Conservation (phyloP, 805 yeast species). For the Candida taoyuanica region DNA sequence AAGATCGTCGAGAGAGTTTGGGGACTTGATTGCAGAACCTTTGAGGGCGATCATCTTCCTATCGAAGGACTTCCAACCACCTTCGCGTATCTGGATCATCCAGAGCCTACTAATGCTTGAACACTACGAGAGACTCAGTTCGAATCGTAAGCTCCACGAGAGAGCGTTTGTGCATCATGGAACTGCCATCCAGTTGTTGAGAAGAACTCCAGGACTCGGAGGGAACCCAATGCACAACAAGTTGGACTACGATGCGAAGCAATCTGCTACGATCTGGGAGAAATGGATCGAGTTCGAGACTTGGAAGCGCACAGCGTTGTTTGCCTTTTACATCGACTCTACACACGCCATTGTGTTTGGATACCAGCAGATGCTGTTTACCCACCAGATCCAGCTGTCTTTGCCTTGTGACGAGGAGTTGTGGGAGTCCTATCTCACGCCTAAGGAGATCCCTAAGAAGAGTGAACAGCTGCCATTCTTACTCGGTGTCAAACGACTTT, state of each 20-base stretch:
- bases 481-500: conserved; percentile 49
- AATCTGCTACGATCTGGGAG: conserved; percentile 41
- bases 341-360: conserved; percentile 76
- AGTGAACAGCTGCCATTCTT: conserved; percentile 42
- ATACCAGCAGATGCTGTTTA: conserved; percentile 54
- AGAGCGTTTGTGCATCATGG: conserved; percentile 85
- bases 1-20: conserved; percentile 23
- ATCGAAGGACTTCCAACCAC: conserved; percentile 68
- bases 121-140: conserved; percentile 70
- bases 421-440: conserved; percentile 43
- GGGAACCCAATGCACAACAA: conserved; percentile 50
- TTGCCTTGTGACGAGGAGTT: conserved; percentile 60
- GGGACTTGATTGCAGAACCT: conserved; percentile 39
- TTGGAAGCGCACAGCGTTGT: conserved; percentile 69
- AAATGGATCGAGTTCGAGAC: conserved; percentile 80
- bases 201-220: conserved; percentile 73
- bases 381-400: conserved; percentile 57
- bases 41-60: conserved; percentile 68
- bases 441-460: conserved; percentile 24
- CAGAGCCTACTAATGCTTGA: conserved; percentile 74
- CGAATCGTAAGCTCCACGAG: conserved; percentile 69
- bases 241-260: conserved; percentile 23
- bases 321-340: conserved; percentile 79
- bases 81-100: conserved; percentile 70
- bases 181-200: conserved; percentile 69